Percentiles rank a stretch among this genome's conserved stretches.
Conservation (phyloP, 805 yeast genomes). For the Suhomyces vadensis region DNA sequence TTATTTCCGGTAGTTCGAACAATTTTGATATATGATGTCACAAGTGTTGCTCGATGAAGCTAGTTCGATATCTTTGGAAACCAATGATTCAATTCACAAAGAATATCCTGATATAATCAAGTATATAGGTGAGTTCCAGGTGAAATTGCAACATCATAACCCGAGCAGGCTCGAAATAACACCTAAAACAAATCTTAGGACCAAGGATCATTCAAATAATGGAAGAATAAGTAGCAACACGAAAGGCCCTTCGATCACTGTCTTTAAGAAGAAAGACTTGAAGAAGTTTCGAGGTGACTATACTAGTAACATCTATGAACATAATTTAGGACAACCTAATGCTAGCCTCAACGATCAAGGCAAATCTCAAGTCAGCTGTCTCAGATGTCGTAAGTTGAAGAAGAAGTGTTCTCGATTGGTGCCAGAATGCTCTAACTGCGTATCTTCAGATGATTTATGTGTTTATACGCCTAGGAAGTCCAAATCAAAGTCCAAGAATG, state of each 20-base stretch:
- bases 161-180: conserved; percentile 1
- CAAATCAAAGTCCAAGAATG: conserved; percentile 8
- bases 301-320: conserved; percentile 24
- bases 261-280: conserved; percentile 31
- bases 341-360: conserved; percentile 20
- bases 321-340: conserved; percentile 19
- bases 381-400: conserved; percentile 33
- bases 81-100: conserved; percentile 8
- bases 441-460: conserved; percentile 31
- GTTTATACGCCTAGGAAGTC: conserved; percentile 23
- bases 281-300: conserved; percentile 11
- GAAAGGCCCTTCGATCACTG: conserved; percentile 19
- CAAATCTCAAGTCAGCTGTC: conserved; percentile 28
- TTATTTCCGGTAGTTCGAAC: too few relatives aligned
- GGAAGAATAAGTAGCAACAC: conserved; percentile 2
- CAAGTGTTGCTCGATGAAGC: background rate
- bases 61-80: conserved; percentile 3
- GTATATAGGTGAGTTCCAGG: conserved; percentile 25
- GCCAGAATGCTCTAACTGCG: conserved; percentile 34
- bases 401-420: conserved; percentile 31
- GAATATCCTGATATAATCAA: conserved; percentile 21
- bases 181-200: background rate
- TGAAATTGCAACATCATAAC: conserved; percentile 10
- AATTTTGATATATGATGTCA: background rate
- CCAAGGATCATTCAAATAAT: conserved; percentile 1